phyloP scores from a whole-genome alignment of 192 early-diverging fungal genomes.

The Rhizophagus prolifer region DNA sequence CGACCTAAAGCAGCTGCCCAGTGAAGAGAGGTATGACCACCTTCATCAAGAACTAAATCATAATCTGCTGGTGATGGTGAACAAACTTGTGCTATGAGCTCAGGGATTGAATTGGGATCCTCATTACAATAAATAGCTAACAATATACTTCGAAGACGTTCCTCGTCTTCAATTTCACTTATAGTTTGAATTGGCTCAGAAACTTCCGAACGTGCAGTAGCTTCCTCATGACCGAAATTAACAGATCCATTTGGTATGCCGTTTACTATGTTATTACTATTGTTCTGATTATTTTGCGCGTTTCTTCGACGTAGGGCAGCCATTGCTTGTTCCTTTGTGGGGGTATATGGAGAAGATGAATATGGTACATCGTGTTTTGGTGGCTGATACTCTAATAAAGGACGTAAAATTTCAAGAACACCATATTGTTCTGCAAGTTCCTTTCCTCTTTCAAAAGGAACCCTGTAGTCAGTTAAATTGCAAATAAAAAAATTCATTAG shows the following conservation, averaged over 20 bases:
- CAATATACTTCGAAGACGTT: slow-evolving; percentile 56
- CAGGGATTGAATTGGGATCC: slow-evolving; percentile 65
- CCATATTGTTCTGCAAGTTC: slow-evolving; percentile 80
- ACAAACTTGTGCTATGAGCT: slow-evolving; percentile 38
- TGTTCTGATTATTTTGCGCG: neutral
- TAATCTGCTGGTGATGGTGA: slow-evolving; percentile 63
- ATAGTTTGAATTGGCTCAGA: slow-evolving; percentile 2
- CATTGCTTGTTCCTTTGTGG: slow-evolving; percentile 50
- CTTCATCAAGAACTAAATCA: slow-evolving; percentile 88
- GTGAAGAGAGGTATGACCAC: slow-evolving; percentile 92
- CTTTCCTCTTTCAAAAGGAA: slow-evolving; percentile 84
- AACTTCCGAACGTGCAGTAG: neutral
- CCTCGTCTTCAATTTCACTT: slow-evolving; percentile 1
- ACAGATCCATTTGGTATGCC: neutral
- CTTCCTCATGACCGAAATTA: neutral
- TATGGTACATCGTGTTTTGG: slow-evolving; percentile 38
- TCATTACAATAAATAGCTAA: slow-evolving; percentile 86
- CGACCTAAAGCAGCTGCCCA: slow-evolving; percentile 92
- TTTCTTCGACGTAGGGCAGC: slow-evolving; percentile 6
- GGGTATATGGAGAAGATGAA: slow-evolving; percentile 31
- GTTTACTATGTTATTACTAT: neutral
- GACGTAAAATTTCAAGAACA: slow-evolving; percentile 67
- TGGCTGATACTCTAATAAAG: slow-evolving; percentile 83
- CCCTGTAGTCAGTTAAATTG: slow-evolving; percentile 47
- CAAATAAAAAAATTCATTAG: neutral